phyloP scores from a whole-genome alignment of 352 stramenopile genomes.

The Pythium diclinum region DNA sequence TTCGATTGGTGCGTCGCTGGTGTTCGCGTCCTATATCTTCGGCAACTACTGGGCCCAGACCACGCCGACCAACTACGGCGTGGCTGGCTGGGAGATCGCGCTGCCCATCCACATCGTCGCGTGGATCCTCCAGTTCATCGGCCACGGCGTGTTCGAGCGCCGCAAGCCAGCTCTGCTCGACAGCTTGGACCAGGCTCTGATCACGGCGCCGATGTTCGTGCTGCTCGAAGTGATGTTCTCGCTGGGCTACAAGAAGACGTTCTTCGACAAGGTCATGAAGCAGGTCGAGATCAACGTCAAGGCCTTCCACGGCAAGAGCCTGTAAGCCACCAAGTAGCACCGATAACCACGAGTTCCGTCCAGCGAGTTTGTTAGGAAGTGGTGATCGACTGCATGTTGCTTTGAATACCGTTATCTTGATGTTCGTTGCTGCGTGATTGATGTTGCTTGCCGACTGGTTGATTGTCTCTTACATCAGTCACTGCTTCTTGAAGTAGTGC shows the following conservation, averaged over 20 bases:
- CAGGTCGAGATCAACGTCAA: conserved; percentile 46
- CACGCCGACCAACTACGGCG: conserved; percentile 21
- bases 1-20: conserved; percentile 30
- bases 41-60: conserved; percentile 32
- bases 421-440: neutral
- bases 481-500: no score
- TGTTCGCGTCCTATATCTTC: conserved; percentile 35
- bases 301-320: conserved; percentile 33
- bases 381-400: neutral
- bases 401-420: neutral
- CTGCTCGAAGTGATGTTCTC: conserved; percentile 48
- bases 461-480: no score
- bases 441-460: no score
- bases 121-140: conserved; percentile 63
- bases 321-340: conserved; percentile 3
- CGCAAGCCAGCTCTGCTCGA: conserved; percentile 55
- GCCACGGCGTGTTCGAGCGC: conserved; percentile 55
- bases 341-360: no score
- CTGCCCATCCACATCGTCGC: conserved; percentile 33
- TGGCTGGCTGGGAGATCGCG: conserved; percentile 37
- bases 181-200: conserved; percentile 50
- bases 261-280: conserved; percentile 36
- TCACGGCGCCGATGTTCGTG: conserved; percentile 63
- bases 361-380: no score
- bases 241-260: conserved; percentile 41